phyloP scores from a whole-genome alignment of 2,329 filamentous ascomycete species.

The Alternaria solani region DNA sequence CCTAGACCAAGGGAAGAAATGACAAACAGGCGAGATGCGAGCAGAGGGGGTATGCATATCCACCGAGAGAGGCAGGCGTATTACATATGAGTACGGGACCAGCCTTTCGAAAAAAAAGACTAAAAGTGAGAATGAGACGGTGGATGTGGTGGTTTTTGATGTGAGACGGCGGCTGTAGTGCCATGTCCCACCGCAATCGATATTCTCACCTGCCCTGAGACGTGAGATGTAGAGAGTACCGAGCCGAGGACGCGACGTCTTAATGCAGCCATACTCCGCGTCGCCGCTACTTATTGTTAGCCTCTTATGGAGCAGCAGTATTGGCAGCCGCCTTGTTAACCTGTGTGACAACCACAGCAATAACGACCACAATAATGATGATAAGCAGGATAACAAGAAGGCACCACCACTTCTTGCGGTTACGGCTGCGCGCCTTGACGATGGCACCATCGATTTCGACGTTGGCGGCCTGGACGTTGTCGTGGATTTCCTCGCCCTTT shows the following conservation, averaged over 20 bases:
- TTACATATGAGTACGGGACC: conserved; percentile 27
- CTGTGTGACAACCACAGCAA: conserved; percentile 48
- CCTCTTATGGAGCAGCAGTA: neutral
- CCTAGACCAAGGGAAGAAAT: conserved; percentile 11
- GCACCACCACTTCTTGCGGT: conserved; percentile 98
- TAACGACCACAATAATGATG: conserved; percentile 50
- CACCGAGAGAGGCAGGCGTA: conserved; percentile 22
- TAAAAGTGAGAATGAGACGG: conserved; percentile 14
- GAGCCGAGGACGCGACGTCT: neutral
- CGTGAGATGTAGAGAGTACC: neutral
- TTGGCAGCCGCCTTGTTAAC: conserved; percentile 35
- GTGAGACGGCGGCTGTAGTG: neutral
- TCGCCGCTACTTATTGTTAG: neutral
- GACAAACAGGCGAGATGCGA: conserved; percentile 9
- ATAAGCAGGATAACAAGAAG: conserved; percentile 69
- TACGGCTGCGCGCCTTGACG: conserved; percentile 70
- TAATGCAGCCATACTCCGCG: neutral
- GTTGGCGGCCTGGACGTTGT: conserved; percentile 86
- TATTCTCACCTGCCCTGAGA: neutral
- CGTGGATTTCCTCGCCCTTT: conserved; percentile 84
- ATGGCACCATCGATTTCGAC: conserved; percentile 83
- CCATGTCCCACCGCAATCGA: neutral
- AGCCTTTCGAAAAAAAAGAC: conserved; percentile 19
- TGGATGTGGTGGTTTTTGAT: conserved; percentile 4
- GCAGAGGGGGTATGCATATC: conserved; percentile 17